Evolutionary conservation across 345 rosid species (phyloP), one percentile per base, ranked within the genome.

Genomic region (Sisymbrium altissimum): DNA sequence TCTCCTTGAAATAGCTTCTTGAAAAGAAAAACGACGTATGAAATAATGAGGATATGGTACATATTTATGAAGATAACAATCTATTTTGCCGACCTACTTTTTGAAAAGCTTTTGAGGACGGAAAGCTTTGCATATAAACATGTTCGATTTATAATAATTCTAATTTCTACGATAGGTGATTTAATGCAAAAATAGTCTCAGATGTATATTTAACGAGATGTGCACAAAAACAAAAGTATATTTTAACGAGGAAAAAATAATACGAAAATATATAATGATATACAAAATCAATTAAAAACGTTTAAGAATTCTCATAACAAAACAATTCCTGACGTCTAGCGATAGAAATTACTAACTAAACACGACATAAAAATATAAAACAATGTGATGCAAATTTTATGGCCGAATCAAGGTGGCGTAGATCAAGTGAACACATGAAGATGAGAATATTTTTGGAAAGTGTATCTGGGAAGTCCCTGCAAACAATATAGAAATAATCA

Each of bases 381-480:
- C 27, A 14, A 14, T 12, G 33, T 52, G 33, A 2, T 52, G 33
- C 7, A 25, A 5, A 25, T 23, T 50, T 50, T 50, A 9, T 50
- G 55, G 7, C 55, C 10, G 55, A 50, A 50, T 50, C 30, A 19
- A 49, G 54, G 29, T 49, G 25, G 55, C 15, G 30, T 50, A 53
- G 58, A 1, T 40, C 5, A 40, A 7, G 40, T 54, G 64, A 41
- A 54, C 72, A 68, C 52, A 55, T 54, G 40, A 49, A 60, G 17
- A 71, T 39, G 43, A 41, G 70, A 72, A 63, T 41, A 39, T 13
- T n/a, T 23, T 21, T 19, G 43, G 44, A 50, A 52, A 62, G 63
- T 72, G 63, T 72, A 50, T 39, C 10, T 49, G 18, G 32, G 68
- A 71, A 60, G 68, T 19, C 68, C 40, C 55, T 72, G 40, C 25